Percentiles rank a stretch among this genome's conserved stretches.
Evolutionary conservation across 306 rosid species (phyloP).

Genomic region (Rubus idaeus): DNA sequence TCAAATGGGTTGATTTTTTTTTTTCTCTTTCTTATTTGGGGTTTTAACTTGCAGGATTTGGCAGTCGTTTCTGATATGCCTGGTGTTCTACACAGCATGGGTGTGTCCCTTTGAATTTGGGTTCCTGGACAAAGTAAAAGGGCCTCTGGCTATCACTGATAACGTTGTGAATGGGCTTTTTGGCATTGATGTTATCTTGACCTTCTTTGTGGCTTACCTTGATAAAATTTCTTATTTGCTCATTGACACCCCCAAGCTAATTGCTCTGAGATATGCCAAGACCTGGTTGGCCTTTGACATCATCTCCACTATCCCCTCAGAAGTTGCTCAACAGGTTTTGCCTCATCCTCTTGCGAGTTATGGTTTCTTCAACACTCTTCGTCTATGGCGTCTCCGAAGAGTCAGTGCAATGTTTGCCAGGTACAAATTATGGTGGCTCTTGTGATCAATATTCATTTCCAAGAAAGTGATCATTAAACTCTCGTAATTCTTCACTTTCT

Average conservation of each 20-base stretch:
- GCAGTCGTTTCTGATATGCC: conserved; percentile 50
- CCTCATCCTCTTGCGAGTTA: conserved; percentile 42
- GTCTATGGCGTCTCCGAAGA: conserved; percentile 84
- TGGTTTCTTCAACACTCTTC: conserved; percentile 68
- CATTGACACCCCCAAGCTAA: conserved; percentile 37
- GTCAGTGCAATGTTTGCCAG: conserved; percentile 72
- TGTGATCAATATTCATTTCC: not conserved
- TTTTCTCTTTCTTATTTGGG: not conserved
- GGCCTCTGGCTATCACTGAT: conserved; percentile 36
- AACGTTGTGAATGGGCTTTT: conserved; percentile 64
- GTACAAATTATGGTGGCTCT: conserved; percentile 26
- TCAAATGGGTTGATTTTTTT: not conserved
- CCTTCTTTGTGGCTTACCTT: conserved; percentile 75
- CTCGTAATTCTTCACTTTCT: not conserved
- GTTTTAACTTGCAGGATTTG: conserved; percentile 45
- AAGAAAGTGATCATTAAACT: not conserved
- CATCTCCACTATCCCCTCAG: conserved; percentile 61
- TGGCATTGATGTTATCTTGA: conserved; percentile 56
- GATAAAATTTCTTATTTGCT: conserved; percentile 57
- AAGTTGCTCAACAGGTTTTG: conserved; percentile 33
- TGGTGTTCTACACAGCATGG: conserved; percentile 83
- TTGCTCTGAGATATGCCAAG: conserved; percentile 58
- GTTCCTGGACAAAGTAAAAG: conserved; percentile 38
- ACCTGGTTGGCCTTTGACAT: conserved; percentile 66
- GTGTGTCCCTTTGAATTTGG: conserved; percentile 80